Evolutionary conservation across 495 filamentous ascomycete species (phyloP), one percentile per base, ranked within the genome.

Genomic region (Emericellopsis terricola): DNA sequence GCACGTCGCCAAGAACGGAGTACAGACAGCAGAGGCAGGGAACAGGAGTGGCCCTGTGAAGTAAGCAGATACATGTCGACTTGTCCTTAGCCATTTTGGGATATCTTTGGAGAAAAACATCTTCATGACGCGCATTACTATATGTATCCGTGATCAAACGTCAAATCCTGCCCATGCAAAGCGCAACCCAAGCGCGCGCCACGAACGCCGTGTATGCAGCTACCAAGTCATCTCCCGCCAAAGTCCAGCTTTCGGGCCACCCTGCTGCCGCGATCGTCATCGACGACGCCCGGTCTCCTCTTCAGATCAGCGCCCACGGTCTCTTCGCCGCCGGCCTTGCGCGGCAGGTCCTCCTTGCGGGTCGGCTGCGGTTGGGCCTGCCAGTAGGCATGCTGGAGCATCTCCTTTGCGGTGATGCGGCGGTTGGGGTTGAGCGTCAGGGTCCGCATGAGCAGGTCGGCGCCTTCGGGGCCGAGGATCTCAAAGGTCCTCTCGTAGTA

Each of bases 211-310:
- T n/a, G n/a, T n/a, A n/a, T n/a, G n/a, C n/a, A n/a, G n/a, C n/a
- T n/a, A n/a, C 23, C 23, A 26, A 6, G 23, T 26, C 23, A 71
- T 46, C 57, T 53, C 11, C 53, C 61, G 3, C 70, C 68, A 62
- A 96, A 97, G 53, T 94, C 78, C 44, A 97, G 52, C 51, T 79
- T 89, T 42, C 86, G 68, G 20, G 91, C 84, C 17, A 94, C 81
- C 46, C 79, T 81, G 26, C 42, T 70, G 52, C 53, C 65, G 59
- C 45, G 55, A n/a, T 35, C 33, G 16, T 76, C 71, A 14, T 81
- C 74, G 31, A 78, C 37, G 31, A 85, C 60, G 0, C 83, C 85
- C n/a, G 72, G 78, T 36, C 75, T 65, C 40, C 82, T 66, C 55
- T 79, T 85, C 39, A 94, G 48, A 52, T 94, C 86, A 32, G 81